These are phyloP conservation scores for Ceratocystis huliohia DNA, from an alignment of 2,329 filamentous ascomycete genomes.

Conservation along the genomic window DNA sequence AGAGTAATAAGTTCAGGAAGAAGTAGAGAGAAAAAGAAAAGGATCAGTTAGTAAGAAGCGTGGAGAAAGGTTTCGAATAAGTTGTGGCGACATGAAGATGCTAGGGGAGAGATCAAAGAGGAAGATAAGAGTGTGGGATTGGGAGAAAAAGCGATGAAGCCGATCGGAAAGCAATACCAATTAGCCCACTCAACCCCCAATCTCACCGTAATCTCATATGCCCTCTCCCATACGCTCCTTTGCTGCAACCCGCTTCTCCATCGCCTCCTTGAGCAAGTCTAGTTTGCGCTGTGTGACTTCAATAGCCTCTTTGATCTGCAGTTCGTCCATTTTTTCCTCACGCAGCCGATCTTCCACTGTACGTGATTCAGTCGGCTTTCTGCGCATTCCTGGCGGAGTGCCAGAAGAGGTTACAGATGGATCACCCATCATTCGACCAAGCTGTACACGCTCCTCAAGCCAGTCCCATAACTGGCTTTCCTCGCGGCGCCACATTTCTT, in stretches of 20 bases:
- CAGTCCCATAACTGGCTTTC: conserved; percentile 87
- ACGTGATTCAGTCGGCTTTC: conserved; percentile 41
- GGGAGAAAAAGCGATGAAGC: too few species aligned
- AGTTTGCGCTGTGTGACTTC: conserved; percentile 77
- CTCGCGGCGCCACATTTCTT: conserved; percentile 82
- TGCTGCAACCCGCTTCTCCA: conserved; percentile 42
- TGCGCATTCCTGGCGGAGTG: conserved; percentile 22
- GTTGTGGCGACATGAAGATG: background rate
- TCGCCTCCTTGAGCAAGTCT: conserved; percentile 58
- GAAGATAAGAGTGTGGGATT: too few species aligned
- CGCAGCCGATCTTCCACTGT: conserved; percentile 48
- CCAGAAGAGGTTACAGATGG: conserved; percentile 26
- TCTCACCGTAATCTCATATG: background rate
- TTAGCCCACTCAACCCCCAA: background rate
- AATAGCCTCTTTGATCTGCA: conserved; percentile 69
- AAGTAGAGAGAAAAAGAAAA: background rate
- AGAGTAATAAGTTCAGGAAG: background rate
- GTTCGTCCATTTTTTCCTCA: conserved; percentile 52
- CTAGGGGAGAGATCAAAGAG: too few species aligned
- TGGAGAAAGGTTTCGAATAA: background rate
- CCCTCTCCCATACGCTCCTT: background rate
- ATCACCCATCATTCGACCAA: conserved; percentile 44
- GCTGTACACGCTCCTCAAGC: conserved; percentile 73
- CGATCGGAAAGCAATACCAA: too few species aligned
- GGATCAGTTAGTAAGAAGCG: background rate